phyloP scores from a whole-genome alignment of 1,139 yeast genomes.

The Kodamaea sp. region DNA sequence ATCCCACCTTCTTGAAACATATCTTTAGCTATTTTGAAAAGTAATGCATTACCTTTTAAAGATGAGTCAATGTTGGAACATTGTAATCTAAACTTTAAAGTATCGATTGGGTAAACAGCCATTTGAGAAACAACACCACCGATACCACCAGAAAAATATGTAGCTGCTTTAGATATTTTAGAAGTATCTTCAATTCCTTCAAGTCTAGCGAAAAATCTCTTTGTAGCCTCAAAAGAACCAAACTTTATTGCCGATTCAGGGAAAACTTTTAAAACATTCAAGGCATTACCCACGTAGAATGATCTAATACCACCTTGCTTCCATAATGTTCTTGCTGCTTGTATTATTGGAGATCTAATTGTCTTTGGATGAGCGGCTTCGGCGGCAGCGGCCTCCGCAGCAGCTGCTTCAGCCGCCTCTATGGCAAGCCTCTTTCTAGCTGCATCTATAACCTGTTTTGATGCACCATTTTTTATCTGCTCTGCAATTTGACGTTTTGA shows the following conservation, averaged over 20 bases:
- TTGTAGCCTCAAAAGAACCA: constrained; percentile 90
- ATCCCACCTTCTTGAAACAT: constrained; percentile 82
- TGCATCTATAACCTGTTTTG: constrained; percentile 36
- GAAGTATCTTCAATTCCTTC: constrained; percentile 77
- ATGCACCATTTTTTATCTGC: constrained; percentile 35
- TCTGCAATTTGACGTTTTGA: constrained; percentile 51
- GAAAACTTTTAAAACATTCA: constrained; percentile 88
- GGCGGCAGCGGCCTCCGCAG: constrained; percentile 15
- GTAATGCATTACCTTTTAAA: constrained; percentile 56
- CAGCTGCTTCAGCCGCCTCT: constrained; percentile 19
- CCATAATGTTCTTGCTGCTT: constrained; percentile 81
- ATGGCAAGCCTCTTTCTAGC: constrained; percentile 29
- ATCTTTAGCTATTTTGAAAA: constrained; percentile 65
- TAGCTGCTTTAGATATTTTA: constrained; percentile 69
- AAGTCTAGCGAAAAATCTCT: constrained; percentile 65
- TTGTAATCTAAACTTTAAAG: constrained; percentile 79
- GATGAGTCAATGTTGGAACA: constrained; percentile 67
- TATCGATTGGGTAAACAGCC: constrained; percentile 94
- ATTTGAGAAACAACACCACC: constrained; percentile 95
- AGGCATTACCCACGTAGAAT: constrained; percentile 92
- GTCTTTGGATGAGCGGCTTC: constrained; percentile 33
- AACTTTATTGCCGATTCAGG: constrained; percentile 98
- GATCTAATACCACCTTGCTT: constrained; percentile 83
- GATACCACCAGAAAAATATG: constrained; percentile 90
- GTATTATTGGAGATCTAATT: constrained; percentile 63